Conservation (phyloP, 1,284 basidiomycete genomes). For the Ustilago nuda region DNA sequence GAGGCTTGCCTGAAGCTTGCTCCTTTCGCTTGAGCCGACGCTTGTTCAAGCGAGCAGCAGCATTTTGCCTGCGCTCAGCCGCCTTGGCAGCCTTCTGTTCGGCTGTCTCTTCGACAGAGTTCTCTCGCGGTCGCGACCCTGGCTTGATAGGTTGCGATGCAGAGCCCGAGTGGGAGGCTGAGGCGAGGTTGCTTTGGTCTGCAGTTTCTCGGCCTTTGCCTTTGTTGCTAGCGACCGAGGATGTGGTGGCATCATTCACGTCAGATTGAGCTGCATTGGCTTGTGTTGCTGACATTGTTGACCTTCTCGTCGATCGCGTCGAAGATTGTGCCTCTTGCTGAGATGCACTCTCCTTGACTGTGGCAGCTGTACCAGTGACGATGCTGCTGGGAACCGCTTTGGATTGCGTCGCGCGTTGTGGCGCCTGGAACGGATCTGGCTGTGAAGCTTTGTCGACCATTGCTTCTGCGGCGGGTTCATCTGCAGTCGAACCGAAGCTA, state of each 20-base stretch:
- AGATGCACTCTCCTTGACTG: slow-evolving; percentile 35
- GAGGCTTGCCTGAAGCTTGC: slow-evolving; percentile 38
- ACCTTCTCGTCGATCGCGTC: background rate
- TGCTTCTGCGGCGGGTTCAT: background rate
- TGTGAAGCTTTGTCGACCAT: slow-evolving; percentile 37
- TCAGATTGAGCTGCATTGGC: background rate
- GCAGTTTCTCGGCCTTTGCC: slow-evolving; percentile 20
- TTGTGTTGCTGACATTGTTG: background rate
- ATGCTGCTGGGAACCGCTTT: slow-evolving; percentile 5
- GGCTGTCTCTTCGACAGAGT: slow-evolving; percentile 1
- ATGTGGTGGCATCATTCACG: background rate
- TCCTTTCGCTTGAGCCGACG: slow-evolving; percentile 52
- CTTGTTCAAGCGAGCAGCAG: slow-evolving; percentile 35
- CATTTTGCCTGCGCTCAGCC: slow-evolving; percentile 14
- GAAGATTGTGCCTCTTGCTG: slow-evolving; percentile 15
- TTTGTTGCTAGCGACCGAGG: slow-evolving; percentile 9
- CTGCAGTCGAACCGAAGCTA: background rate
- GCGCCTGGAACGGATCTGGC: slow-evolving; percentile 34
- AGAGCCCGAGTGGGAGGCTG: background rate
- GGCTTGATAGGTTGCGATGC: slow-evolving; percentile 16
- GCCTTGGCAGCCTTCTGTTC: slow-evolving; percentile 22
- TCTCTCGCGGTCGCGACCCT: slow-evolving; percentile 1
- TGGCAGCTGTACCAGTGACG: background rate
- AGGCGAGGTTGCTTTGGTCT: background rate
- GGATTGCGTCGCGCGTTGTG: slow-evolving; percentile 4